These are phyloP conservation scores for Hemisphaericaspora xylanilytica DNA, from an alignment of 1,139 yeast genomes.

Conservation along the genomic window DNA sequence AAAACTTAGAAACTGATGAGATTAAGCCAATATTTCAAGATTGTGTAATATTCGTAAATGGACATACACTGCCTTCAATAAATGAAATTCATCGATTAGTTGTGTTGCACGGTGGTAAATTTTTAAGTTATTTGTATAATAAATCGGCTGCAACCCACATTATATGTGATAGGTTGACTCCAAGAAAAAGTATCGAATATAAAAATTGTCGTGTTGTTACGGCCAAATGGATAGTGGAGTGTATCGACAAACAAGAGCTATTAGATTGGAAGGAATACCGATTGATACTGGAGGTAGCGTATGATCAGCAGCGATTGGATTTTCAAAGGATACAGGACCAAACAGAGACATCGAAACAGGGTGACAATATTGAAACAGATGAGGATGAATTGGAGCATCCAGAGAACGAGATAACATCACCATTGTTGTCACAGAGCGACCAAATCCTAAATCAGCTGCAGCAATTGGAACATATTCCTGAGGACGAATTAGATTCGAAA, in stretches of 20 bases:
- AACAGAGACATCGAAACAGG: not conserved
- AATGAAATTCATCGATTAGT: constrained; percentile 69
- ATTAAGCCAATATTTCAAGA: constrained; percentile 50
- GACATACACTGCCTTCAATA: constrained; percentile 79
- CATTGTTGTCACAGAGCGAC: constrained; percentile 3
- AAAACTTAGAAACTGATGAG: constrained; percentile 18
- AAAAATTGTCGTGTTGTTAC: constrained; percentile 69
- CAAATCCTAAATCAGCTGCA: constrained; percentile 8
- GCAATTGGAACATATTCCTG: constrained; percentile 8
- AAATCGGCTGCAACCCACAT: constrained; percentile 83
- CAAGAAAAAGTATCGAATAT: constrained; percentile 66
- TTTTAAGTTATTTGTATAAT: constrained; percentile 62
- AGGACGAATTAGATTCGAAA: constrained; percentile 8
- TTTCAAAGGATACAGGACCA: constrained; percentile 12
- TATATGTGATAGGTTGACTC: constrained; percentile 74
- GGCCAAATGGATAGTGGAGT: constrained; percentile 80
- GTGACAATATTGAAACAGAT: constrained; percentile 2
- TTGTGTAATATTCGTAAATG: constrained; percentile 76
- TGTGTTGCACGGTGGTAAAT: constrained; percentile 76
- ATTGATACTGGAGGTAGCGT: constrained; percentile 50
- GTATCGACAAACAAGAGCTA: constrained; percentile 45
- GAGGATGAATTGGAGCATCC: constrained; percentile 11
- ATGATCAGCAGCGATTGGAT: constrained; percentile 46
- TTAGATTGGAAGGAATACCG: constrained; percentile 69
- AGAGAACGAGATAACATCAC: constrained; percentile 5